Conservation (phyloP, 73 alveolate genomes). For the Stentor roeselii region DNA sequence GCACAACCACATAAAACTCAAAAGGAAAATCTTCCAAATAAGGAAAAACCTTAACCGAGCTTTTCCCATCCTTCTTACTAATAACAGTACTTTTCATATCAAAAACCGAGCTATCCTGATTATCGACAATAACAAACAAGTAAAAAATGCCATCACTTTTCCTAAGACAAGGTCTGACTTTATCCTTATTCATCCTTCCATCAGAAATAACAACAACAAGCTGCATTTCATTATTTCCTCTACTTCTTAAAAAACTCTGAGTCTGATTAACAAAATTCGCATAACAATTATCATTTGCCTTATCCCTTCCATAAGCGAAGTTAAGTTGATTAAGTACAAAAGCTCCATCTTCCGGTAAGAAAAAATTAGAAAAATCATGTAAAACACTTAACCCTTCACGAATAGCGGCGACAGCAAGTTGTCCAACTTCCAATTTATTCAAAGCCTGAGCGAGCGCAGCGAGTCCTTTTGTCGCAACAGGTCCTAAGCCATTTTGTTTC, state of each 20-base stretch:
- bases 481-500: slow-evolving; percentile 86
- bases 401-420: slow-evolving; percentile 89
- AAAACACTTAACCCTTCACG: slow-evolving; percentile 81
- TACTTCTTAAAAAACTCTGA: slow-evolving; percentile 57
- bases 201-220: slow-evolving; percentile 81
- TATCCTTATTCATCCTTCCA: slow-evolving; percentile 87
- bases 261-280: neutral
- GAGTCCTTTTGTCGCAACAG: slow-evolving; percentile 81
- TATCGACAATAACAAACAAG: slow-evolving; percentile 66
- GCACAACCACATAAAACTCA: slow-evolving; percentile 94
- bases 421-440: slow-evolving; percentile 87
- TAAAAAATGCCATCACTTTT: slow-evolving; percentile 69
- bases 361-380: slow-evolving; percentile 76
- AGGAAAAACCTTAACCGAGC: slow-evolving; percentile 74
- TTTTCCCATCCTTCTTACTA: slow-evolving; percentile 46
- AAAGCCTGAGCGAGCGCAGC: slow-evolving; percentile 85
- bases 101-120: slow-evolving; percentile 28
- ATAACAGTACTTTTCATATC: slow-evolving; percentile 1
- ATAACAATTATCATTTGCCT: slow-evolving; percentile 15
- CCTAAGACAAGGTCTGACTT: slow-evolving; percentile 76
- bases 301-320: slow-evolving; percentile 69
- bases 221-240: slow-evolving; percentile 61
- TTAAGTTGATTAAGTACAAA: slow-evolving; percentile 74
- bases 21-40: slow-evolving; percentile 99
- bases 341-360: slow-evolving; percentile 67